These are phyloP conservation scores for Diaporthe humulicola DNA, from an alignment of 2,329 filamentous ascomycete species.

Conservation along the genomic window DNA sequence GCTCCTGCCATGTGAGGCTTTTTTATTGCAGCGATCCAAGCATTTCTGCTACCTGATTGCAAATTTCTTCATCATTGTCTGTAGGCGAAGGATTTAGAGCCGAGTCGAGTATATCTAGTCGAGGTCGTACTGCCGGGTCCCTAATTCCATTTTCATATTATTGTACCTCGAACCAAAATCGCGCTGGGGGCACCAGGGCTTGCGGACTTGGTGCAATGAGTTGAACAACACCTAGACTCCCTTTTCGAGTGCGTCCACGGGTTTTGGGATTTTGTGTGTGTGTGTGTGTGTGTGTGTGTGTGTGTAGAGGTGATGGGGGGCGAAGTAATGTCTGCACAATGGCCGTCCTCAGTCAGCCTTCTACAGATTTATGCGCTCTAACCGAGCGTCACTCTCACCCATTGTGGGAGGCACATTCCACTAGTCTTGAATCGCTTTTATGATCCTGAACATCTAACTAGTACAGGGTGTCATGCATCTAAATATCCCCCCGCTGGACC, in stretches of 20 bases:
- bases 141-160: neutral
- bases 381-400: neutral
- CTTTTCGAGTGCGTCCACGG: neutral
- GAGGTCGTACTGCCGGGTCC: neutral
- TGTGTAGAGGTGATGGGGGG: neutral
- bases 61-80: neutral
- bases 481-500: constrained; percentile 10
- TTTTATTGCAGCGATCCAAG: neutral
- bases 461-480: constrained; percentile 17
- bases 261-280: neutral
- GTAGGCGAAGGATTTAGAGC: neutral
- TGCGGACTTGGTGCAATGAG: neutral
- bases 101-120: neutral
- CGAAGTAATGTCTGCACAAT: neutral
- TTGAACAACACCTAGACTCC: neutral
- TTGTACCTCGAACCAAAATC: neutral
- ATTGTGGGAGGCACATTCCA: neutral
- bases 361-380: neutral
- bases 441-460: constrained; percentile 22
- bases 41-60: neutral
- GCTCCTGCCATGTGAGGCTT: neutral
- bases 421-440: constrained; percentile 24
- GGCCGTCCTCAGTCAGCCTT: neutral
- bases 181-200: neutral
- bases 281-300: too few species aligned